A percentile compares a stretch with the other conserved stretches of the same genome.
Conservation (phyloP, 352 stramenopile species). For the Pythium volutum region DNA sequence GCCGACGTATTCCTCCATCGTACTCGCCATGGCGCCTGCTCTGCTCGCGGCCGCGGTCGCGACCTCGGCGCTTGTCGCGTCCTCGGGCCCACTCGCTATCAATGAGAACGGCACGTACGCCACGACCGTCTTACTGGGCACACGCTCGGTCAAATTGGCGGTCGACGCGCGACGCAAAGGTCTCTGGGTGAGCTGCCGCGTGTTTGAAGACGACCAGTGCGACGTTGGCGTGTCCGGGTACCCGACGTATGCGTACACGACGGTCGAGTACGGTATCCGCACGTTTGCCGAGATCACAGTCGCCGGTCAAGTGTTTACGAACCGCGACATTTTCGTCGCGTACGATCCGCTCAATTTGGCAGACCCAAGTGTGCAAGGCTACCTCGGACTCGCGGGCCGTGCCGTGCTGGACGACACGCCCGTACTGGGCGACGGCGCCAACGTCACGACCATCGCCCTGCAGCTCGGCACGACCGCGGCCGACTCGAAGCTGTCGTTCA, state of each 20-base stretch:
- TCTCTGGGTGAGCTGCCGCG: constrained; percentile 7
- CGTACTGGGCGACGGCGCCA: not conserved
- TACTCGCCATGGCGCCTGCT: no score
- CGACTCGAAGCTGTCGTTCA: constrained; percentile 6
- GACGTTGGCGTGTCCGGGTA: no score
- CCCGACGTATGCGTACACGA: no score
- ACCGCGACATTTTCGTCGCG: not conserved
- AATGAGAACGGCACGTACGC: constrained; percentile 11
- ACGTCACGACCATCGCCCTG: constrained; percentile 4
- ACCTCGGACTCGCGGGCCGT: not conserved
- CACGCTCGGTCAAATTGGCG: not conserved
- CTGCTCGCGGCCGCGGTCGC: no score
- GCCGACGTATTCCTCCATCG: no score
- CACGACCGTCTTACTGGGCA: constrained; percentile 6
- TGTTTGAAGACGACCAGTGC: constrained; percentile 2
- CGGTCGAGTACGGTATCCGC: not conserved
- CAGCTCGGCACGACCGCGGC: constrained; percentile 7
- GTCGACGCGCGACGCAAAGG: not conserved
- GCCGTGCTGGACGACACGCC: not conserved
- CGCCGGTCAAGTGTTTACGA: constrained; percentile 3
- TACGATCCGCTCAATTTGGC: not conserved
- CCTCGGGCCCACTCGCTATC: no score
- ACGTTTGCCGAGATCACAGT: not conserved
- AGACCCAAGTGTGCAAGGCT: constrained; percentile 1
- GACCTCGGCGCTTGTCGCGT: no score